Evolutionary conservation across 331 rosid species (phyloP), one percentile per base, ranked within the genome.

Genomic region (Prunus yedoensis): DNA sequence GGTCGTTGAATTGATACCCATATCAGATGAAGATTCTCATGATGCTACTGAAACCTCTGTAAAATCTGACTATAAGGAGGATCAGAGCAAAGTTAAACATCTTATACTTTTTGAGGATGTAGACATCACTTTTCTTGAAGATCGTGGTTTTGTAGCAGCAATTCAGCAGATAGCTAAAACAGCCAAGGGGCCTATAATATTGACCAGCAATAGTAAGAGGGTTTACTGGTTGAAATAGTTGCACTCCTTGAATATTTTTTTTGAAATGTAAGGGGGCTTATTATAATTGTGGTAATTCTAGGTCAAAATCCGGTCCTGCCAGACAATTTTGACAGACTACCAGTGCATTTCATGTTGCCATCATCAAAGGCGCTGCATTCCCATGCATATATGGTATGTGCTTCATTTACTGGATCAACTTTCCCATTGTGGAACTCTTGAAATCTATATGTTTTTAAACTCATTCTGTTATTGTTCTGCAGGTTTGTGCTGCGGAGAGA

Each of bases 161-260:
- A 75, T 95, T 80, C 94, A 89, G 75, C 94, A 87, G 75, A 88
- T 95, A 82, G 92, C 96, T 46, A 89, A 85, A 77, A 85, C 96
- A 27, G 94, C 91, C 50, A 92, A 85, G 82, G 91, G 97, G 64
- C 97, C 99, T 71, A 90, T 95, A 73, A 83, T 95, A 84, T 78
- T 95, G 87, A 95, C 97, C 81, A 87, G 94, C 93, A 90, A 89
- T 77, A 77, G 99, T 95, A 89, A 95, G 92, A 84, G 85, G 71
- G 71, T 79, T 81, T 63, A 66, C 79, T 68, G 25, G 30, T 74
- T 50, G 71, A 47, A 35, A 62, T 65, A 20, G 25, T 32, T 79
- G 59, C 53, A 54, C 58, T 71, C 38, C n/a, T 54, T 66, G 23
- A 20, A 1, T 35, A 5, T 35, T 57, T 66, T 60, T 70, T 79